Base-by-base conservation (phyloP, 768 basidiomycete species). In the Scleroderma bovista region DNA sequence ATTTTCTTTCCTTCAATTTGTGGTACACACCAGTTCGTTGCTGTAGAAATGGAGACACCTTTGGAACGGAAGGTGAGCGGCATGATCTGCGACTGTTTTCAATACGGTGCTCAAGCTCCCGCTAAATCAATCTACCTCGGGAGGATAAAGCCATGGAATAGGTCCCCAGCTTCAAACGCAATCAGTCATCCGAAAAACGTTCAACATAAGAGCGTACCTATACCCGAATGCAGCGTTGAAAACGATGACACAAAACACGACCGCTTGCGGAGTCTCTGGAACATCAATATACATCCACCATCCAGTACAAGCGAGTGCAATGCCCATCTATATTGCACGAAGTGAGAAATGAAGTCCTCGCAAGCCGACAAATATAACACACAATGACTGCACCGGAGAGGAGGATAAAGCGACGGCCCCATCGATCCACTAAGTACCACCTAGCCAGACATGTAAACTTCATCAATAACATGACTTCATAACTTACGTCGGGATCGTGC, bases 181-280 rank as follows among this genome's bases (percentile, higher is more conserved):
- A 26, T 41, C 51, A 48, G 59, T 48, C 12, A 45, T 17, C 6
- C 38, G 13, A 47, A 32, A 22, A 3, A 26, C 32, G 45, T 15
- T 15, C 15, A 41, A 17, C 16, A 44, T 11, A 44, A 36, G 24
- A 51, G 58, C 62, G 17, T 58, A 83, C 80, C 86, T 90, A 61
- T 86, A 93, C 16, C 94, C 94, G 62, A 95, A 95, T 15, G 87
- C 88, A 29, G 93, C 92, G 55, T 98, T 97, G 77, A 86, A 97
- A 40, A 93, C 72, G 47, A 98, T 84, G 3, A 98, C 93, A 55
- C 87, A 93, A 3, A 78, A 62, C 2, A 97, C 93, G 9, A 96
- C 94, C 22, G 86, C 91, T 45, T 81, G 79, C 0, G 94, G 90
- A 3, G 94, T 96, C 55, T 79, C 77, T 2, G 88, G 77, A 29